Conservation (phyloP, 306 rosid species). For the Quercus robur region DNA sequence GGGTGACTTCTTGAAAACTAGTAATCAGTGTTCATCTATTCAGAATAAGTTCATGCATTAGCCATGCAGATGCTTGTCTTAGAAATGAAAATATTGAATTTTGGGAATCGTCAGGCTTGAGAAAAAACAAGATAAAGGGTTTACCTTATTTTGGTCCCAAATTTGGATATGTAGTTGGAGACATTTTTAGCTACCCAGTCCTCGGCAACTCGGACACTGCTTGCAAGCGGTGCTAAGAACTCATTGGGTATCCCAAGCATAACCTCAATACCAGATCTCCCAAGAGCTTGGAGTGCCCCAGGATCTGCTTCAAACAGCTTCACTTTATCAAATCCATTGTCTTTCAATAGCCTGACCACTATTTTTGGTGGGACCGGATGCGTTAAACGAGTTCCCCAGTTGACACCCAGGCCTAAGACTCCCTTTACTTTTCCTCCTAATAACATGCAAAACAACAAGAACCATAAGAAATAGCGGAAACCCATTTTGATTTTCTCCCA, state of each 20-base stretch:
- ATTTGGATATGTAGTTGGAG: constrained; percentile 59
- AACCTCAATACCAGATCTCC: constrained; percentile 67
- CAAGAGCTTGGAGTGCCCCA: constrained; percentile 70
- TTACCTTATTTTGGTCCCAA: constrained; percentile 75
- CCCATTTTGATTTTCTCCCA: constrained; percentile 37
- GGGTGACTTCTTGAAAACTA: no score
- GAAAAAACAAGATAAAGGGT: neutral
- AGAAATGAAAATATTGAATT: no score
- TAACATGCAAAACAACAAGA: constrained; percentile 45
- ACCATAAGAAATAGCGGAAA: constrained; percentile 18
- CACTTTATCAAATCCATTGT: constrained; percentile 79
- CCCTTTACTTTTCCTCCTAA: constrained; percentile 39
- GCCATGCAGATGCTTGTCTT: no score
- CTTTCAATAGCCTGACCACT: constrained; percentile 69
- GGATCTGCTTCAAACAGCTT: constrained; percentile 94
- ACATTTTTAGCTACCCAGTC: constrained; percentile 79
- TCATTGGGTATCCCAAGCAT: constrained; percentile 94
- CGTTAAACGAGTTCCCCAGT: constrained; percentile 79
- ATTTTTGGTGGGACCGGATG: constrained; percentile 68
- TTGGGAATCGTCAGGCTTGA: neutral
- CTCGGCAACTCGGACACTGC: constrained; percentile 58
- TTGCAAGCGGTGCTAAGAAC: constrained; percentile 60
- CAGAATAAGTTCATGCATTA: no score
- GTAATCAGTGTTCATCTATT: no score
- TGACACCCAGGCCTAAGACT: constrained; percentile 56